phyloP scores from a whole-genome alignment of 2,329 filamentous ascomycete species.

The Exophiala bonariae region DNA sequence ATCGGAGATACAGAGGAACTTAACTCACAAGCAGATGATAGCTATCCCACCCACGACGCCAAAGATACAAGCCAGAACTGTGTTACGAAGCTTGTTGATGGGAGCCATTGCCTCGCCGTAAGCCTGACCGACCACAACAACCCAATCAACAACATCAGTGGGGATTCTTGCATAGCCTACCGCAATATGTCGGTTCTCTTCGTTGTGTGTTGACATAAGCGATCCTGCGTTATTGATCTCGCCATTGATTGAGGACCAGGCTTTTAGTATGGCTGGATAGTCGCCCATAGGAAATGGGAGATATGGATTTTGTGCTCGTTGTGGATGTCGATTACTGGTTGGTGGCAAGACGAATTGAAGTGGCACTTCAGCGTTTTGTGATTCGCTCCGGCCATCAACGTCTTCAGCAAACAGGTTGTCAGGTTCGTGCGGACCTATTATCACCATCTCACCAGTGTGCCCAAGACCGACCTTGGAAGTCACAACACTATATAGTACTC shows the following conservation, averaged over 20 bases:
- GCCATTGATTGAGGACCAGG: slow-evolving; percentile 53
- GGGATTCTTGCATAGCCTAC: slow-evolving; percentile 74
- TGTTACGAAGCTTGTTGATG: slow-evolving; percentile 71
- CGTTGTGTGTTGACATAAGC: slow-evolving; percentile 69
- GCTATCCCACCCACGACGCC: slow-evolving; percentile 74
- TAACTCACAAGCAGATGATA: slow-evolving; percentile 37
- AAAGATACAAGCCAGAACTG: slow-evolving; percentile 81
- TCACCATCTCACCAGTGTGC: slow-evolving; percentile 65
- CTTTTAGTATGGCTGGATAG: slow-evolving; percentile 64
- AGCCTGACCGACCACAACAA: slow-evolving; percentile 74
- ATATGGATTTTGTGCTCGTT: slow-evolving; percentile 34
- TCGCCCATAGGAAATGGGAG: slow-evolving; percentile 57
- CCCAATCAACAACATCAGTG: slow-evolving; percentile 73
- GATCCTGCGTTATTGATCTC: slow-evolving; percentile 63
- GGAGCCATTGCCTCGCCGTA: slow-evolving; percentile 72
- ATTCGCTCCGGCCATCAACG: slow-evolving; percentile 1
- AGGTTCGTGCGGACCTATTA: slow-evolving; percentile 66
- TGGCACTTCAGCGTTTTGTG: slow-evolving; percentile 40
- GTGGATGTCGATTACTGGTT: slow-evolving; percentile 27
- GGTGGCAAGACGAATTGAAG: slow-evolving; percentile 66
- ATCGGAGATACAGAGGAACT: slow-evolving; percentile 47
- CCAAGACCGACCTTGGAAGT: slow-evolving; percentile 67
- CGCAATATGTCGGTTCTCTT: slow-evolving; percentile 67
- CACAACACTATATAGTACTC: slow-evolving; percentile 54
- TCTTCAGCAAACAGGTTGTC: slow-evolving; percentile 62